Percentiles rank a stretch among this genome's conserved stretches.
phyloP scores from a whole-genome alignment of 73 alveolate genomes.

The Diophrys appendiculata region DNA sequence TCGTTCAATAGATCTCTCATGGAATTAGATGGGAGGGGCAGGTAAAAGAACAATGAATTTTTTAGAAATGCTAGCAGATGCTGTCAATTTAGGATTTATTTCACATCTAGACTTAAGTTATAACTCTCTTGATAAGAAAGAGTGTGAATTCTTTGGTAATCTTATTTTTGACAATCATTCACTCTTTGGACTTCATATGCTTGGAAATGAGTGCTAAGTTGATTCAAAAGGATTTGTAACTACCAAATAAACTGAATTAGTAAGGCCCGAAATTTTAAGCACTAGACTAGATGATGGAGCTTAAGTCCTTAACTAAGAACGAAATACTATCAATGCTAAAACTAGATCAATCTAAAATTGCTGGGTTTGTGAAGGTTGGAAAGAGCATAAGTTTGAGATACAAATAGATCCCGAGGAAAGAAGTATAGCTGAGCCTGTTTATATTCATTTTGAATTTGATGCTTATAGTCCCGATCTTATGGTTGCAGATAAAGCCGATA shows the following conservation, averaged over 20 bases:
- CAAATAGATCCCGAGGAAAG: neutral
- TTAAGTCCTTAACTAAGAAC: slow-evolving; percentile 8
- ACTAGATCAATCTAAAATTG: slow-evolving; percentile 42
- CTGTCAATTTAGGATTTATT: slow-evolving; percentile 49
- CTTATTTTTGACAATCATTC: slow-evolving; percentile 71
- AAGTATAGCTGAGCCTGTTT: slow-evolving; percentile 21
- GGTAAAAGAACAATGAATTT: slow-evolving; percentile 1
- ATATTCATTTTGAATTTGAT: slow-evolving; percentile 44
- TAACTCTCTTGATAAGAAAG: slow-evolving; percentile 69
- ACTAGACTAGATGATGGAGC: neutral
- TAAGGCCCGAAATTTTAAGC: neutral
- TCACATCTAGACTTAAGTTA: slow-evolving; percentile 83
- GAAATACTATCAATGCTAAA: slow-evolving; percentile 2
- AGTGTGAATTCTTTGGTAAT: slow-evolving; percentile 74
- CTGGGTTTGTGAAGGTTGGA: slow-evolving; percentile 96
- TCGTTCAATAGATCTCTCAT: slow-evolving; percentile 19
- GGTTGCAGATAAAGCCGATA: slow-evolving; percentile 3
- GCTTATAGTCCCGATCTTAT: slow-evolving; percentile 26
- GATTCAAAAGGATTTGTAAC: slow-evolving; percentile 79
- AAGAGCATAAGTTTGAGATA: slow-evolving; percentile 74
- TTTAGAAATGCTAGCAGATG: slow-evolving; percentile 20
- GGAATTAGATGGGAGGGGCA: slow-evolving; percentile 55
- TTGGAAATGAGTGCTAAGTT: slow-evolving; percentile 83
- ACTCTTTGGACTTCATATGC: slow-evolving; percentile 83
- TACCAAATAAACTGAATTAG: slow-evolving; percentile 7